These are phyloP conservation scores for Apophysomyces elegans DNA, from an alignment of 371 early-diverging fungal species.

Conservation along the genomic window DNA sequence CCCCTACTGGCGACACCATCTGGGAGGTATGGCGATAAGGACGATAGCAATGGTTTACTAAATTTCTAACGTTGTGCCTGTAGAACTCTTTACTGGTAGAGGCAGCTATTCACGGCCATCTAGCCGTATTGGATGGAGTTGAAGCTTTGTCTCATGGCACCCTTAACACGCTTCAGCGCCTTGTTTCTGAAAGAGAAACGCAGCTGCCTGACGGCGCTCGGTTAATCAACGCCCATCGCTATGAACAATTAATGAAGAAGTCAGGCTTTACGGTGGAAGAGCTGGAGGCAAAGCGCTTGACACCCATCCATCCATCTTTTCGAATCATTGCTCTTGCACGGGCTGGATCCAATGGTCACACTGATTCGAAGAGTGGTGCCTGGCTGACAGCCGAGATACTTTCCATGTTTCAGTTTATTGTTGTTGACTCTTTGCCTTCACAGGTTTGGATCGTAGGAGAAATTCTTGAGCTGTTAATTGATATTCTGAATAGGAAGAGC, in stretches of 20 bases:
- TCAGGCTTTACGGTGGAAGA: slow-evolving; percentile 50
- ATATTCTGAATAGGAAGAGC: slow-evolving; percentile 58
- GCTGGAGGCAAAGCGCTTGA: slow-evolving; percentile 53
- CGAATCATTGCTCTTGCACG: slow-evolving; percentile 78
- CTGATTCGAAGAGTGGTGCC: slow-evolving; percentile 53
- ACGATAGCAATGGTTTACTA: not conserved
- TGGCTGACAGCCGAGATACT: slow-evolving; percentile 79
- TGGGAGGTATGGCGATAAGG: slow-evolving; percentile 49
- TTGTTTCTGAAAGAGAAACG: slow-evolving; percentile 74
- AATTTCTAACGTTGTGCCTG: not conserved
- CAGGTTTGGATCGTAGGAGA: slow-evolving; percentile 14
- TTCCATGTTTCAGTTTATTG: slow-evolving; percentile 78
- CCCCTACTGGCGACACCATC: slow-evolving; percentile 73
- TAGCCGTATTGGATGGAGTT: slow-evolving; percentile 80
- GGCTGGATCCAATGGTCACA: slow-evolving; percentile 54
- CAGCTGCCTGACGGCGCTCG: slow-evolving; percentile 76
- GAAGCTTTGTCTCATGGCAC: slow-evolving; percentile 78
- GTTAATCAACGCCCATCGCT: slow-evolving; percentile 62
- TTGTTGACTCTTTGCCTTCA: slow-evolving; percentile 66
- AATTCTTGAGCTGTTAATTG: not conserved
- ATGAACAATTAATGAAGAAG: slow-evolving; percentile 57
- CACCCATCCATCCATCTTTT: slow-evolving; percentile 77
- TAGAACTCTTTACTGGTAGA: slow-evolving; percentile 71
- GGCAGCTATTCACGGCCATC: slow-evolving; percentile 74
- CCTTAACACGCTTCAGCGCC: slow-evolving; percentile 69